These are phyloP conservation scores for Candida nonsorbophila DNA, from an alignment of 805 yeast genomes.

Conservation along the genomic window DNA sequence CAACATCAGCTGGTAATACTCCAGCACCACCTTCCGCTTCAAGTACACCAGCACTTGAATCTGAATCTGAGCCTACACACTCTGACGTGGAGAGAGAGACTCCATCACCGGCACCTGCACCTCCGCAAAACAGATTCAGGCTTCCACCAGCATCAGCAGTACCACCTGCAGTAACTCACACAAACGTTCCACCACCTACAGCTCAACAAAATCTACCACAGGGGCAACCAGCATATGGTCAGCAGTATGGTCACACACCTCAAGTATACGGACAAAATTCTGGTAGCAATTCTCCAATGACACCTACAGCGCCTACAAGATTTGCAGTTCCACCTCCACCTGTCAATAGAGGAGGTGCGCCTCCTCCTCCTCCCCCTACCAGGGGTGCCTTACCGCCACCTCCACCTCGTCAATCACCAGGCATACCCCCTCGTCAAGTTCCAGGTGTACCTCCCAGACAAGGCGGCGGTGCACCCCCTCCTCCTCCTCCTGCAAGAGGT, in stretches of 20 bases:
- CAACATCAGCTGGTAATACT: conserved; percentile 7
- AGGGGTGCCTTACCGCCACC: conserved; percentile 18
- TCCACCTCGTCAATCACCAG: conserved; percentile 10
- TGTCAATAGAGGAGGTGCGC: conserved; percentile 1
- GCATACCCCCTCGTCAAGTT: conserved; percentile 14
- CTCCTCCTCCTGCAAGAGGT: conserved; percentile 10
- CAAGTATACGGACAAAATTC: no score
- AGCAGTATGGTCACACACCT: conserved; percentile 2
- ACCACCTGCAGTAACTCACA: conserved; percentile 21
- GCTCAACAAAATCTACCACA: conserved; percentile 1
- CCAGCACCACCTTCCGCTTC: conserved; percentile 10
- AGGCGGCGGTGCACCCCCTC: conserved; percentile 10
- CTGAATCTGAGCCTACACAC: conserved; percentile 3
- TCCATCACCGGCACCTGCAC: conserved; percentile 9
- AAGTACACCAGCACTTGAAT: neutral
- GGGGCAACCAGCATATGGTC: neutral
- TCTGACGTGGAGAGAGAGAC: conserved; percentile 5
- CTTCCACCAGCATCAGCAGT: conserved; percentile 30
- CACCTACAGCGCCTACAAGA: conserved; percentile 2
- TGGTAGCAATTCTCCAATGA: no score
- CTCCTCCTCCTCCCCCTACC: conserved; percentile 7
- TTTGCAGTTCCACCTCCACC: conserved; percentile 1
- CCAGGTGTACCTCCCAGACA: conserved; percentile 7
- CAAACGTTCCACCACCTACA: conserved; percentile 14
- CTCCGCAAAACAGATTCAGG: conserved; percentile 22